These are phyloP conservation scores for Cryptosporidium ryanae DNA, from an alignment of 169 alveolate genomes.

Conservation along the genomic window DNA sequence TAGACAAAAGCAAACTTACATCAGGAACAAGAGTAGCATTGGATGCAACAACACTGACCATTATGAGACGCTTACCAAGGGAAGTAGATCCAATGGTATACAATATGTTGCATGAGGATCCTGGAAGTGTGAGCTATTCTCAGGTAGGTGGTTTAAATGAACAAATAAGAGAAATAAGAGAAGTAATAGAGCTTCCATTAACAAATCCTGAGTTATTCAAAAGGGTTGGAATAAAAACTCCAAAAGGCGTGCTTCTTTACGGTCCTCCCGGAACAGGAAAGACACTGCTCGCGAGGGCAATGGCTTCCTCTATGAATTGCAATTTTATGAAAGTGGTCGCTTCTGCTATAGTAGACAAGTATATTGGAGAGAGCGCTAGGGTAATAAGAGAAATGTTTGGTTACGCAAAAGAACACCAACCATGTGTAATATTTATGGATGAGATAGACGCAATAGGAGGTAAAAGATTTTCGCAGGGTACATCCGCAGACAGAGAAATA, in stretches of 20 bases:
- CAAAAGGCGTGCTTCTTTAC: slow-evolving; percentile 97
- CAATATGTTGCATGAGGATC: slow-evolving; percentile 97
- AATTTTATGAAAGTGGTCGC: slow-evolving; percentile 98
- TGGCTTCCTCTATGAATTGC: slow-evolving; percentile 98
- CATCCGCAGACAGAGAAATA: slow-evolving; percentile 99
- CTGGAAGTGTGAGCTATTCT: slow-evolving; percentile 88
- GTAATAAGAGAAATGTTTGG: slow-evolving; percentile 99
- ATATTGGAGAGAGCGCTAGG: slow-evolving; percentile 99
- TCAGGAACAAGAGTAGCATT: slow-evolving; percentile 98
- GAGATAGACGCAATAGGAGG: slow-evolving; percentile 99
- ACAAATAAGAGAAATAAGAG: slow-evolving; percentile 97
- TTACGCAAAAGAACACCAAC: slow-evolving; percentile 98
- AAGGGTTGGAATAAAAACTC: slow-evolving; percentile 99
- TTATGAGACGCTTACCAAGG: slow-evolving; percentile 96
- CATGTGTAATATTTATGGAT: slow-evolving; percentile 99
- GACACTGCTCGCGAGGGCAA: slow-evolving; percentile 98
- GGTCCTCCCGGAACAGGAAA: slow-evolving; percentile 99
- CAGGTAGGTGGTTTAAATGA: slow-evolving; percentile 98
- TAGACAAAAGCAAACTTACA: slow-evolving; percentile 90
- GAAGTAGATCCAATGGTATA: slow-evolving; percentile 98
- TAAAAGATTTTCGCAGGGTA: slow-evolving; percentile 96
- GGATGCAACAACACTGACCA: slow-evolving; percentile 98
- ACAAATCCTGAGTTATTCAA: slow-evolving; percentile 97
- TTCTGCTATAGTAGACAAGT: slow-evolving; percentile 98
- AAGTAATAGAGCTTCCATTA: slow-evolving; percentile 98